A percentile compares a stretch with the other conserved stretches of the same genome.
These are phyloP conservation scores for Bremia lactucae DNA, from an alignment of 352 stramenopile genomes.

Conservation along the genomic window DNA sequence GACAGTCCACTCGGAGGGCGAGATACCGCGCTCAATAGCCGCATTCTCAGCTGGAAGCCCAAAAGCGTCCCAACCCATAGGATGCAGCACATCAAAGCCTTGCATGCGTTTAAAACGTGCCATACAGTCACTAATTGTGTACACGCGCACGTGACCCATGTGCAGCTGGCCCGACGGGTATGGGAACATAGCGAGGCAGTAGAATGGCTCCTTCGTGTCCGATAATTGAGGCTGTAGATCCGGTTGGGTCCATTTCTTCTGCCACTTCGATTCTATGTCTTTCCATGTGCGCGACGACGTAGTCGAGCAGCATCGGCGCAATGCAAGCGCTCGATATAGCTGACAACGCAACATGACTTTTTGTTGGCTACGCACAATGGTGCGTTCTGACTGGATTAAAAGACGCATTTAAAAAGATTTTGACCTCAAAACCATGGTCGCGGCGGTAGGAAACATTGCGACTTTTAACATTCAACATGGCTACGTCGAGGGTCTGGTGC, in stretches of 20 bases:
- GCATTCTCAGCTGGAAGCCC: constrained; percentile 99
- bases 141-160: constrained; percentile 98
- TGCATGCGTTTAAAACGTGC: constrained; percentile 95
- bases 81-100: constrained; percentile 94
- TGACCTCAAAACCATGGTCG: constrained; percentile 28
- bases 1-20: constrained; percentile 91
- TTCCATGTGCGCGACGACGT: constrained; percentile 27
- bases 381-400: background rate
- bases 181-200: constrained; percentile 96
- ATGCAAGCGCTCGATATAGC: constrained; percentile 1
- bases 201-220: constrained; percentile 52
- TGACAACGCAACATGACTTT: background rate
- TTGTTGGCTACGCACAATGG: constrained; percentile 1
- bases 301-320: constrained; percentile 18
- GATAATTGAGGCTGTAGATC: constrained; percentile 1
- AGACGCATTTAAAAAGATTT: constrained; percentile 1
- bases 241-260: constrained; percentile 42
- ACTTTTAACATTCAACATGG: constrained; percentile 98
- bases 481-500: constrained; percentile 94
- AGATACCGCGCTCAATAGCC: constrained; percentile 95
- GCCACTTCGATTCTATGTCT: constrained; percentile 61
- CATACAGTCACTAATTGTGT: constrained; percentile 98
- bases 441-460: constrained; percentile 82
- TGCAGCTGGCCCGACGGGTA: constrained; percentile 97
- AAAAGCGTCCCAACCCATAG: constrained; percentile 99